Base-by-base conservation (phyloP, 257 asterid species). In the Salvia miltiorrhiza region DNA sequence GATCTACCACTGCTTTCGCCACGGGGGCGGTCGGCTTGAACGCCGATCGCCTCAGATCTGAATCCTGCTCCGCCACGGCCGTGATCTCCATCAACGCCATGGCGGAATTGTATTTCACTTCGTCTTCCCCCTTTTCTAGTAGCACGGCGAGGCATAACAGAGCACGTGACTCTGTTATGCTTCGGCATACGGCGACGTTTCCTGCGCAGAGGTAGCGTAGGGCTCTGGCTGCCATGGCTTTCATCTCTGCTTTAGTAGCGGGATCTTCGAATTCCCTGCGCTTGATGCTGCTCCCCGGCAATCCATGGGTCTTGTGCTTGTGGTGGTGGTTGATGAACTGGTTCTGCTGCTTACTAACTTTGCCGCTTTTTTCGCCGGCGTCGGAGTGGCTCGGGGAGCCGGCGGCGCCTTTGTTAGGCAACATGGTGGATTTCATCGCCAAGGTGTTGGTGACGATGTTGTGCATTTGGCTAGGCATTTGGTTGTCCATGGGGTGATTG, bases 51-150 rank as follows among this genome's bases (percentile, higher is more conserved):
- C 97, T 71, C 40, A 90, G 58, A 0, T 81, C 83, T 0, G 85
- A 45, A 10, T 90, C 81, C 47, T 82, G 83, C 23, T 87, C 93
- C 0, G 95, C 95, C 8, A 90, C 91, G 0, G 83, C 79, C 0
- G 95, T 84, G 73, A 90, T 90, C 43, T 88, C 97, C 97, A 84
- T 90, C 4, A 90, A n/a, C 10, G 95, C 95, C 93, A 90, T 77
- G 41, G 89, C 87, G 3, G 95, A 87, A 63, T 90, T 75, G 78
- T 82, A 84, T 40, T 71, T 75, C 5, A 90, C 84, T 13, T 90
- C 97, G 0, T 83, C 88, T 0, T 77, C 75, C 0, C 93, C 93
- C 67, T 90, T 90, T 48, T 87, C 97, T 6, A 90, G 40, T 2
- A 86, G 65, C 0, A 84, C 92, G 0, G 92, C 84, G 4, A 86